phyloP scores from a whole-genome alignment of 108 stramenopile species.

The Nannochloropsis granulata region DNA sequence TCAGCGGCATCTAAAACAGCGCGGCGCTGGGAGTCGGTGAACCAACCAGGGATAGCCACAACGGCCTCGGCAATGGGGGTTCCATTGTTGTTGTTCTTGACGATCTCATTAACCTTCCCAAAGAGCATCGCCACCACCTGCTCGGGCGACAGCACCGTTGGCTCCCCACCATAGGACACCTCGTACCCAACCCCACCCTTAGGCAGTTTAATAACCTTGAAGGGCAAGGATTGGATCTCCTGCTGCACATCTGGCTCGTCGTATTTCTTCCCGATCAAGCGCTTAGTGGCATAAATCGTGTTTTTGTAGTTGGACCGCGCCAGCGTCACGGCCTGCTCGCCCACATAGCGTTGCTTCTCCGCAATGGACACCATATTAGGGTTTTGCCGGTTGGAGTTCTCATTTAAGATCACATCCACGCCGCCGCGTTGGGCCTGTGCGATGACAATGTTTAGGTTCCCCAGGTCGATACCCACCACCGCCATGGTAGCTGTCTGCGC shows the following conservation, averaged over 20 bases:
- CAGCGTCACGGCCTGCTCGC: constrained; percentile 31
- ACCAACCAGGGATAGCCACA: constrained; percentile 82
- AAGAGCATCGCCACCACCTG: constrained; percentile 77
- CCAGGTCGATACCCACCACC: constrained; percentile 62
- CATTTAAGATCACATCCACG: constrained; percentile 95
- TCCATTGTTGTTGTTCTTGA: constrained; percentile 41
- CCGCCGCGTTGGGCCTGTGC: constrained; percentile 87
- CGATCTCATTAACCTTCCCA: constrained; percentile 64
- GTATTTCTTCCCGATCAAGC: constrained; percentile 74
- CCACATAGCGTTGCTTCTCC: constrained; percentile 21
- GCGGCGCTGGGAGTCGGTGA: constrained; percentile 74
- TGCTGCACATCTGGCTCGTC: constrained; percentile 67
- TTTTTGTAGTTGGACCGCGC: constrained; percentile 78
- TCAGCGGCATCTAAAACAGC: constrained; percentile 73
- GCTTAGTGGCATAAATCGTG: constrained; percentile 72
- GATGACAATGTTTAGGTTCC: constrained; percentile 67
- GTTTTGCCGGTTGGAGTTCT: constrained; percentile 84
- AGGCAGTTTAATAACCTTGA: constrained; percentile 9
- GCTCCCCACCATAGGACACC: constrained; percentile 40
- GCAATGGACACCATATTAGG: constrained; percentile 50
- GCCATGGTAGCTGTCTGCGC: constrained; percentile 3
- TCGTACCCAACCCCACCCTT: constrained; percentile 36
- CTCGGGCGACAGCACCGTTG: constrained; percentile 55
- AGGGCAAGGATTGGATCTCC: constrained; percentile 57
- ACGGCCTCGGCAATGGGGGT: constrained; percentile 78